These are phyloP conservation scores for Macrophomina tecta DNA, from an alignment of 2,329 filamentous ascomycete species.

Conservation along the genomic window DNA sequence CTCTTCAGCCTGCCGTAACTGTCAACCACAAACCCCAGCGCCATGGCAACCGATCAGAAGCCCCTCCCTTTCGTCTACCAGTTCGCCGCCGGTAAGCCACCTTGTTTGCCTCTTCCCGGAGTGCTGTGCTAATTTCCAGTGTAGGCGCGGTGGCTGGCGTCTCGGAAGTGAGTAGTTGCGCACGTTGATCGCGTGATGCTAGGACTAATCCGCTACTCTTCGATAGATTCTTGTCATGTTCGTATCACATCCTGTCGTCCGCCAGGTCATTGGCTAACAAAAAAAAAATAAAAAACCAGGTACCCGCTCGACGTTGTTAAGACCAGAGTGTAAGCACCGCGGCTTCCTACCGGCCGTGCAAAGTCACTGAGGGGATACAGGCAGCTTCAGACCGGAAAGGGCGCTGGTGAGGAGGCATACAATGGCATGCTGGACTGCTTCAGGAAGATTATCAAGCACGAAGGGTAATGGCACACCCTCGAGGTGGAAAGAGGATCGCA, in stretches of 20 bases:
- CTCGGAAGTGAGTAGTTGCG: constrained; percentile 75
- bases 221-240: constrained; percentile 85
- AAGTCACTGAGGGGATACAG: constrained; percentile 55
- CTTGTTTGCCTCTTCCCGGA: constrained; percentile 35
- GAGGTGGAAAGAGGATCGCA: not conserved
- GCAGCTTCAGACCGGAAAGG: constrained; percentile 82
- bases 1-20: constrained; percentile 28
- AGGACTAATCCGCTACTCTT: constrained; percentile 37
- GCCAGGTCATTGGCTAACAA: constrained; percentile 26
- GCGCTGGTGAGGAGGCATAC: constrained; percentile 80
- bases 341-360: constrained; percentile 8
- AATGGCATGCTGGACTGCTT: constrained; percentile 99
- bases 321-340: constrained; percentile 80
- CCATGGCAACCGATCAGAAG: constrained; percentile 68
- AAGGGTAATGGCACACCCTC: constrained; percentile 69
- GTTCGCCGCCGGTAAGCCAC: constrained; percentile 80
- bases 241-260: constrained; percentile 40
- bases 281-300: constrained; percentile 60
- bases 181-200: constrained; percentile 8
- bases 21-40: constrained; percentile 32
- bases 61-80: constrained; percentile 93
- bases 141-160: constrained; percentile 92
- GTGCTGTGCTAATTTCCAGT: constrained; percentile 40
- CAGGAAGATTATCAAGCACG: constrained; percentile 92
- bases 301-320: constrained; percentile 99